Evolutionary conservation across 176 grass and related monocot genomes (phyloP), one percentile per base, ranked within the genome.

Genomic region (Triticum turgidum): DNA sequence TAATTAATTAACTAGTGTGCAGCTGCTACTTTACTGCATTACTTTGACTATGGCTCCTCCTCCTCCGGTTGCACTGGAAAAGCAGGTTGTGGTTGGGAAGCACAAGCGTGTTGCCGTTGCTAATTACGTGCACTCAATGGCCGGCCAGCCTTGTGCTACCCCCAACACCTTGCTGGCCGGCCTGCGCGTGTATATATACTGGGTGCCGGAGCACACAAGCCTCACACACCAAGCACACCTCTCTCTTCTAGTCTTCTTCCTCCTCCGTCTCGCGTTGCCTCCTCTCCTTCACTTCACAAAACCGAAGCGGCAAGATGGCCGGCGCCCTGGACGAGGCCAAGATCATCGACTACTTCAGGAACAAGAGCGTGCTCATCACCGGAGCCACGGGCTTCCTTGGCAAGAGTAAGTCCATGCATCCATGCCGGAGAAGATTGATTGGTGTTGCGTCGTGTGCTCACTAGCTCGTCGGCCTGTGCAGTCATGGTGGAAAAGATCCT

Each of bases 401-500:
- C 35, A 98, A 95, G 89, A 90, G 95, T 98, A 93, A 32, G 86
- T 11, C 0, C 13, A 14, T 15, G 1, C 13, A 14, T 51, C 49
- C 49, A 5, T 51, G 0, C 49, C 2, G 14, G 25, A 15, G 49
- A 45, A 47, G 44, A 47, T 21, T 34, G 21, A 14, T 27, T 58
- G 29, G 17, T 77, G 73, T 9, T 80, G 64, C 65, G 45, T 65
- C 45, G 25, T 59, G 25, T 82, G 17, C 71, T 78, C 22, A 62
- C 21, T 25, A 25, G 25, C 25, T 9, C 12, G 11, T 41, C 12
- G 0, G 47, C 47, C 73, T 24, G 39, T 74, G 74, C 79, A 98
- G 96, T 98, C 24, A 87, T 98, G 20, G 86, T 98, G 91, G 96
- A 98, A 88, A 98, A 98, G 89, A 79, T 95, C 74, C 86, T 98